Percentiles rank a stretch among this genome's conserved stretches.
These are phyloP conservation scores for Candida yuanshanica DNA, from an alignment of 805 yeast genomes.

Conservation along the genomic window DNA sequence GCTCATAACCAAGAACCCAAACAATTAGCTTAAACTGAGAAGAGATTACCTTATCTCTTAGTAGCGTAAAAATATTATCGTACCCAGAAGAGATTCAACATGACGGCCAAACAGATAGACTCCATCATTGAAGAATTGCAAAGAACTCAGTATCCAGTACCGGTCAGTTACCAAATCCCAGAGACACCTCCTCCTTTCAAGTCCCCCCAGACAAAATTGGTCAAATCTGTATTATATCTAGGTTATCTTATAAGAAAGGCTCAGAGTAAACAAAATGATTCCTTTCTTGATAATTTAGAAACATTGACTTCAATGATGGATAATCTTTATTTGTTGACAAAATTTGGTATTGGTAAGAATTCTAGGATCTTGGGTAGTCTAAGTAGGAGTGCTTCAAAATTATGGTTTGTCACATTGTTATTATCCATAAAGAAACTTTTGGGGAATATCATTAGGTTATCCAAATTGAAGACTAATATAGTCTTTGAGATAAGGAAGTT, in stretches of 20 bases:
- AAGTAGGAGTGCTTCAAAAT: constrained; percentile 9
- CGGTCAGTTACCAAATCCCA: constrained; percentile 4
- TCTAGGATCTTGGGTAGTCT: constrained; percentile 4
- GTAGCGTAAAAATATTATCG: not conserved
- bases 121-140: constrained; percentile 5
- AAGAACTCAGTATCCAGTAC: constrained; percentile 1
- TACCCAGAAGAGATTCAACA: not conserved
- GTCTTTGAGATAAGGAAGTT: constrained; percentile 4
- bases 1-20: too few species aligned
- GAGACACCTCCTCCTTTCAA: not conserved
- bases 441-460: constrained; percentile 3
- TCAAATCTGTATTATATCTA: constrained; percentile 11
- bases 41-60: too few species aligned
- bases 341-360: constrained; percentile 13
- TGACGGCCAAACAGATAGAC: constrained; percentile 8
- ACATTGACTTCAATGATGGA: constrained; percentile 14
- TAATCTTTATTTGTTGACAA: constrained; percentile 12
- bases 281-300: constrained; percentile 11
- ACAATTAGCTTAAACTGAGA: too few species aligned
- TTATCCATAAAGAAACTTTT: constrained; percentile 10
- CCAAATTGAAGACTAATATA: constrained; percentile 4
- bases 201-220: constrained; percentile 7
- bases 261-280: constrained; percentile 3
- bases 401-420: constrained; percentile 16
- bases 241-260: constrained; percentile 10